A percentile compares a stretch with the other conserved stretches of the same genome.
These are phyloP conservation scores for Talaromyces thailandensis DNA, from an alignment of 495 filamentous ascomycete genomes.

Conservation along the genomic window DNA sequence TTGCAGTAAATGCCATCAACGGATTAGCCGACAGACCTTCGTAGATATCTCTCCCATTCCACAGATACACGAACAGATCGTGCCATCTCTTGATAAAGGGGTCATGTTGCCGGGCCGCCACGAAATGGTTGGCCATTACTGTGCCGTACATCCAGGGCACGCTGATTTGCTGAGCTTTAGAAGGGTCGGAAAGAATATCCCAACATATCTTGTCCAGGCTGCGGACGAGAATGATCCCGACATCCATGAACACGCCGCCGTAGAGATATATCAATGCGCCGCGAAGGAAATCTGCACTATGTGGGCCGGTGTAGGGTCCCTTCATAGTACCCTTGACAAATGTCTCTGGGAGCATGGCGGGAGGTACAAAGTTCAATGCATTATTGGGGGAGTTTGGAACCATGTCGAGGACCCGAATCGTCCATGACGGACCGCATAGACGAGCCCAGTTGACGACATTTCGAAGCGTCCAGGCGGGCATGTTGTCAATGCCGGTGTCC, in stretches of 20 bases:
- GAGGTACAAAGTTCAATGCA: slow-evolving; percentile 7
- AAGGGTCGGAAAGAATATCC: slow-evolving; percentile 9
- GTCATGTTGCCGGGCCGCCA: background rate
- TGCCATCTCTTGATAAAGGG: slow-evolving; percentile 15
- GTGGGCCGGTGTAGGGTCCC: slow-evolving; percentile 13
- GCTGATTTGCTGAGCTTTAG: slow-evolving; percentile 8
- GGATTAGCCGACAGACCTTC: background rate
- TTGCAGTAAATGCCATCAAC: background rate
- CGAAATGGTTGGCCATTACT: background rate
- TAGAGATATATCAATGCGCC: slow-evolving; percentile 12
- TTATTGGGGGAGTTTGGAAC: slow-evolving; percentile 13
- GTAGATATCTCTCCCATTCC: background rate
- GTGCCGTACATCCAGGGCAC: slow-evolving; percentile 8
- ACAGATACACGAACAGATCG: slow-evolving; percentile 6
- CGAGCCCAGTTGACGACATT: slow-evolving; percentile 18
- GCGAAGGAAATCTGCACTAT: slow-evolving; percentile 17
- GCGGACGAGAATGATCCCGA: slow-evolving; percentile 14
- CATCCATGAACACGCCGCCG: slow-evolving; percentile 19
- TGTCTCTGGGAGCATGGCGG: slow-evolving; percentile 8
- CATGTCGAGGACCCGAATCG: slow-evolving; percentile 17
- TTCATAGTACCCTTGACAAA: slow-evolving; percentile 11
- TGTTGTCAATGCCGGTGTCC: slow-evolving; percentile 13
- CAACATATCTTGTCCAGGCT: slow-evolving; percentile 16
- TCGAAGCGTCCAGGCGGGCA: slow-evolving; percentile 16
- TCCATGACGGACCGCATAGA: slow-evolving; percentile 12